Conservation (phyloP, 768 basidiomycete species). For the Xerocomus potaroensis region DNA sequence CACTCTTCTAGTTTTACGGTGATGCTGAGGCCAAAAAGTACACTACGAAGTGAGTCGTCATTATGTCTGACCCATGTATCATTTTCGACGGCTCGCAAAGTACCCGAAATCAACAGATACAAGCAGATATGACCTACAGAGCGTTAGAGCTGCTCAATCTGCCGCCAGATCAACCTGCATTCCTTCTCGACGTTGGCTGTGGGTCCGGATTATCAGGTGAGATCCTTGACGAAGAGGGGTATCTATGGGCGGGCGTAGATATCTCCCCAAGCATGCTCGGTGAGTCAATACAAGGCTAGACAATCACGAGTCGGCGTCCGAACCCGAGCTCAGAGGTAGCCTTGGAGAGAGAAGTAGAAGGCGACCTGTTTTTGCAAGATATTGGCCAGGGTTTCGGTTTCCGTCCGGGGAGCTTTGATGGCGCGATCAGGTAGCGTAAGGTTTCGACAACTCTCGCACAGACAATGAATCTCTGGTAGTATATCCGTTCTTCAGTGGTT, state of each 20-base stretch:
- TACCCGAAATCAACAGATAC: conserved; percentile 93
- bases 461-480: conserved; percentile 38
- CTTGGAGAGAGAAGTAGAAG: conserved; percentile 90
- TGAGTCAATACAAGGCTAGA: conserved; percentile 33
- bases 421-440: conserved; percentile 83
- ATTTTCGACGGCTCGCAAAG: conserved; percentile 40
- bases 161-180: conserved; percentile 73
- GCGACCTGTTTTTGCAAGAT: conserved; percentile 94
- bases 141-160: conserved; percentile 88
- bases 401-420: conserved; percentile 95
- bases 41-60: conserved; percentile 72
- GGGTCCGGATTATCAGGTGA: conserved; percentile 97
- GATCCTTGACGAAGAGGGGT: conserved; percentile 91
- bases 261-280: conserved; percentile 97
- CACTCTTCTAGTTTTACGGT: conserved; percentile 78
- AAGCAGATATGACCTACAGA: conserved; percentile 95
- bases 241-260: conserved; percentile 91
- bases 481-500: conserved; percentile 99
- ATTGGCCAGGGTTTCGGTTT: conserved; percentile 98
- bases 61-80: neutral
- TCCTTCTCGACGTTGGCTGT: conserved; percentile 93
- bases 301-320: neutral
- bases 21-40: conserved; percentile 96
- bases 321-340: conserved; percentile 72
- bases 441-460: neutral